Conservation (phyloP, 192 early-diverging fungal species). For the Linderina pennispora region DNA sequence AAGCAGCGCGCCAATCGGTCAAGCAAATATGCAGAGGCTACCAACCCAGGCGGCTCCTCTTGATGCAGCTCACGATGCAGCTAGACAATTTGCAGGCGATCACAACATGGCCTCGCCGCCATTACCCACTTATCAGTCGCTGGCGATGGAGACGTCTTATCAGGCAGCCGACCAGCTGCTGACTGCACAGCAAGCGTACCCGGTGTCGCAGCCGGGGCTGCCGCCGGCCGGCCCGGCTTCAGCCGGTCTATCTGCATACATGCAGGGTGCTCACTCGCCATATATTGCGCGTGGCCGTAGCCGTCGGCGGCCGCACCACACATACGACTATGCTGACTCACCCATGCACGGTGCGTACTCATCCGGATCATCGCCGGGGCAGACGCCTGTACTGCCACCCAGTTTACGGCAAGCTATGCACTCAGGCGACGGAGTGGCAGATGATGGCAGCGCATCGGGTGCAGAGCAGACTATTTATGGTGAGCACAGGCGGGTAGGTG, state of each 20-base stretch:
- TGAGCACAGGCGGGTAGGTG: too few species aligned
- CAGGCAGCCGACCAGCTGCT: background rate
- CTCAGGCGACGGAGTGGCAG: too few species aligned
- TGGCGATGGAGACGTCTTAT: constrained; percentile 5
- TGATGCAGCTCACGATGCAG: background rate
- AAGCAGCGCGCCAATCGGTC: background rate
- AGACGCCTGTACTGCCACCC: background rate
- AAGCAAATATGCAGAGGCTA: background rate
- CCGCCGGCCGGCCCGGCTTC: constrained; percentile 32
- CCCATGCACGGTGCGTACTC: constrained; percentile 9
- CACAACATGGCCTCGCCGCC: constrained; percentile 2
- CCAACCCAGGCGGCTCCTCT: background rate
- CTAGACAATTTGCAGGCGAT: background rate
- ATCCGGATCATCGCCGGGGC: constrained; percentile 14
- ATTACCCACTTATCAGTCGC: constrained; percentile 9
- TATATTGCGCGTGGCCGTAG: constrained; percentile 21
- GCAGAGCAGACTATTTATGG: too few species aligned
- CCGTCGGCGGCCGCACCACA: constrained; percentile 22
- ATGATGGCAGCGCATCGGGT: too few species aligned
- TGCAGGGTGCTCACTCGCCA: constrained; percentile 11
- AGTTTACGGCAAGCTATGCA: background rate
- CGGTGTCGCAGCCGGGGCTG: constrained; percentile 35
- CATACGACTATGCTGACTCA: constrained; percentile 28
- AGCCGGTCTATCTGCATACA: constrained; percentile 18
- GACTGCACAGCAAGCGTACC: constrained; percentile 17